phyloP scores from a whole-genome alignment of 2,329 filamentous ascomycete species.

The Exophiala viscosa region DNA sequence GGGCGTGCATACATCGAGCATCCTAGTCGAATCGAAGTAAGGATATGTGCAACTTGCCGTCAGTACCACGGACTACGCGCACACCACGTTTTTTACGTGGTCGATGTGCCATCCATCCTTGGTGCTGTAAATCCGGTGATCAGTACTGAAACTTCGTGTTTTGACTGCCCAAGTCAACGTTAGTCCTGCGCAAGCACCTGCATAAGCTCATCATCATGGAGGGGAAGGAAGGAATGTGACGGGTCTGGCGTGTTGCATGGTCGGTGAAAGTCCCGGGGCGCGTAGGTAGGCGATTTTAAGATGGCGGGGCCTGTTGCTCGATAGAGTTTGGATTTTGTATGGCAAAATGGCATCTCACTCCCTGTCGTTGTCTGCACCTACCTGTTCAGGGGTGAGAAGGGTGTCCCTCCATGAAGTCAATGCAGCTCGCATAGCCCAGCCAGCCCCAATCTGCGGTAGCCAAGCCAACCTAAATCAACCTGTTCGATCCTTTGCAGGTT shows the following conservation, averaged over 20 bases:
- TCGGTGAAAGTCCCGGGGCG: background rate
- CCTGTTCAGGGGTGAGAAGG: background rate
- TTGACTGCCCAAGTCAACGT: background rate
- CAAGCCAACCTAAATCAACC: background rate
- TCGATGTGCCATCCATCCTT: background rate
- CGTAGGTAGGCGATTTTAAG: background rate
- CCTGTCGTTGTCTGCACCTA: background rate
- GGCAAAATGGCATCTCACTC: background rate
- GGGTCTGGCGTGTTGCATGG: slow-evolving; percentile 2
- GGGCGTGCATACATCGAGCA: too few species aligned
- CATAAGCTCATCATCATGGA: slow-evolving; percentile 12
- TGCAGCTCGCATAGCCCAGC: background rate
- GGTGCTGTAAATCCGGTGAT: background rate
- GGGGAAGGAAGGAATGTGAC: slow-evolving; percentile 7
- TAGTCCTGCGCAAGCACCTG: slow-evolving; percentile 18
- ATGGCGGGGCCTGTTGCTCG: slow-evolving; percentile 3
- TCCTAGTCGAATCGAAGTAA: too few species aligned
- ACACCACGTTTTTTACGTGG: background rate
- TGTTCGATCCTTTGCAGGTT: background rate
- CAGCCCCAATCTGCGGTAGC: slow-evolving; percentile 10
- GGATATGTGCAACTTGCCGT: too few species aligned
- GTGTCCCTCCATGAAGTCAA: background rate
- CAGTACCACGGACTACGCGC: background rate
- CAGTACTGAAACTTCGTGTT: background rate
- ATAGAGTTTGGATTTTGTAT: slow-evolving; percentile 4